Evolutionary conservation across 108 stramenopile species (phyloP), one percentile per base, ranked within the genome.

Genomic region (Fistulifera pelliculosa): DNA sequence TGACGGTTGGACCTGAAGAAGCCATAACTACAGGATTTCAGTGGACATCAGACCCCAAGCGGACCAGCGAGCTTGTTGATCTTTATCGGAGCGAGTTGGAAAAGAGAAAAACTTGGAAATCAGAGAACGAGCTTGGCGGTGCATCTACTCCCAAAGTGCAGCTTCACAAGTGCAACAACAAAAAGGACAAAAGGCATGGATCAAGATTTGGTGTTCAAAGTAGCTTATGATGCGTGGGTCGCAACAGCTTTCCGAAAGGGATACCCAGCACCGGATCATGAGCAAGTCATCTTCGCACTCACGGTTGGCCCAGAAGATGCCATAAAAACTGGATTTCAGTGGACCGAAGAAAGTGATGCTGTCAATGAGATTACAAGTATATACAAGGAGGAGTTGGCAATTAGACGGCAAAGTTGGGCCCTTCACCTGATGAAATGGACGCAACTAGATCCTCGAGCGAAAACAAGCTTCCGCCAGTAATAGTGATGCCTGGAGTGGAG

Each of bases 271-370:
- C 75, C 75, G n/a, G 55, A 35, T 44, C 18, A 56, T 19, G 70
- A 76, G 3, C 50, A 71, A 43, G 62, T 71, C 18, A 53, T 38
- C 21, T 68, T 62, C 26, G 66, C 75, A 2, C 45, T 68, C 59
- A 42, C 66, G 2, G 66, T 68, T 21, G 63, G 70, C 14, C 70
- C 61, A 19, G 52, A 71, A 48, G 58, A 57, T 27, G 75, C 70
- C 11, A 54, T 71, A 17, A 0, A 47, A 22, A 11, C 0, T 39
- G 69, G 65, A 18, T 76, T 76, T 42, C 10, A 54, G 24, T 76
- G 75, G 75, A 58, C 75, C 7, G 55, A 63, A 17, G 56, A 59
- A n/a, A 27, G 50, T 12, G 55, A 59, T 45, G 50, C 51, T 13
- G 66, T 62, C 24, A 40, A 27, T 0, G 52, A 64, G 38, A 56